A percentile compares a stretch with the other conserved stretches of the same genome.
These are phyloP conservation scores for Suillus luteus DNA, from an alignment of 768 basidiomycete genomes.

Conservation along the genomic window DNA sequence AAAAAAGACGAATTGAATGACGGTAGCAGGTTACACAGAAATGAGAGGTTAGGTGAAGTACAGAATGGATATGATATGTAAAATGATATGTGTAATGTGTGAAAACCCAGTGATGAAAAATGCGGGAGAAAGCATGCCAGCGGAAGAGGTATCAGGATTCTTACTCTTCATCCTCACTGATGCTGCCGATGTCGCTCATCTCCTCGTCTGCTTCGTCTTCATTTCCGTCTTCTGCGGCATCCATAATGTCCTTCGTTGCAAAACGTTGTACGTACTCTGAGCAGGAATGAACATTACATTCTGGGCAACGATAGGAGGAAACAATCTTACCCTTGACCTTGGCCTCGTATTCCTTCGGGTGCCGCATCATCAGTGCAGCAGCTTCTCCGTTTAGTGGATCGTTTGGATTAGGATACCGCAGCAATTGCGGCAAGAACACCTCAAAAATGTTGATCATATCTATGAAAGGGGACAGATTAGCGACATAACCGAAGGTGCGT, in stretches of 20 bases:
- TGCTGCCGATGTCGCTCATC: slow-evolving; percentile 86
- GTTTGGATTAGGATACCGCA: slow-evolving; percentile 97
- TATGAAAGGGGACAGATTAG: slow-evolving; percentile 33
- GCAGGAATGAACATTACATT: slow-evolving; percentile 11
- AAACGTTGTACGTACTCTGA: slow-evolving; percentile 94
- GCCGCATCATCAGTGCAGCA: slow-evolving; percentile 94
- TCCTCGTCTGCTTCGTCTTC: slow-evolving; percentile 78
- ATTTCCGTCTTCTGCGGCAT: slow-evolving; percentile 63
- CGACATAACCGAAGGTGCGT: background rate
- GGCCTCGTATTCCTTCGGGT: slow-evolving; percentile 92
- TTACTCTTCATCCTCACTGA: slow-evolving; percentile 61
- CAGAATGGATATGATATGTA: slow-evolving; percentile 16
- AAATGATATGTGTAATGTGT: slow-evolving; percentile 8
- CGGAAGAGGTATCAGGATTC: slow-evolving; percentile 35
- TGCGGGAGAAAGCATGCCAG: slow-evolving; percentile 10
- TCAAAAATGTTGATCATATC: slow-evolving; percentile 99
- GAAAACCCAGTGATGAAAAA: background rate
- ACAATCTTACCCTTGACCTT: slow-evolving; percentile 80
- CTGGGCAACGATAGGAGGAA: background rate
- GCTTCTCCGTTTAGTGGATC: slow-evolving; percentile 99
- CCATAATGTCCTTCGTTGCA: slow-evolving; percentile 88
- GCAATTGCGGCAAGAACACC: slow-evolving; percentile 93
- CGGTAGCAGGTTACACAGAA: slow-evolving; percentile 20
- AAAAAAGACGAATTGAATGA: slow-evolving; percentile 18
- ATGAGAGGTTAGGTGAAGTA: slow-evolving; percentile 12